phyloP scores from a whole-genome alignment of 2,329 filamentous ascomycete species.

The Alternaria sp. region DNA sequence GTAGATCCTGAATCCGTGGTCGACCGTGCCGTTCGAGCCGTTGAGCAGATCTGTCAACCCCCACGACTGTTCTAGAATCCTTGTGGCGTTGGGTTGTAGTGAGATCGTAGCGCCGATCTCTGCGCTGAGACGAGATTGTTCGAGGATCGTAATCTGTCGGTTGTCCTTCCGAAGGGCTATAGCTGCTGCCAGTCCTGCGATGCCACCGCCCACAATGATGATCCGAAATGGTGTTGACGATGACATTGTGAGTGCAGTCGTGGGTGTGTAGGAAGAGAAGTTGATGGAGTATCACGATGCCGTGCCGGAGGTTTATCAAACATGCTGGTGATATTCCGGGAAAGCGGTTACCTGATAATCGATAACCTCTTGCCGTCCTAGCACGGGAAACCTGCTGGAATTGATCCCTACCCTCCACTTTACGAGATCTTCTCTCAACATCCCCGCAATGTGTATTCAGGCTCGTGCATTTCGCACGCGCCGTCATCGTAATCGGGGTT shows the following conservation, averaged over 20 bases:
- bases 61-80: slow-evolving; percentile 43
- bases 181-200: slow-evolving; percentile 31
- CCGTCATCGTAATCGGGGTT: background rate
- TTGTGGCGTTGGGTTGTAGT: slow-evolving; percentile 52
- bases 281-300: background rate
- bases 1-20: slow-evolving; percentile 48
- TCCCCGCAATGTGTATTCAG: background rate
- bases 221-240: slow-evolving; percentile 35
- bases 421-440: background rate
- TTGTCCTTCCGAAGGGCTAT: slow-evolving; percentile 46
- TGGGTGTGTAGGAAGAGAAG: background rate
- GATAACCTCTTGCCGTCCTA: background rate
- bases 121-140: slow-evolving; percentile 37
- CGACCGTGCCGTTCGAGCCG: slow-evolving; percentile 41
- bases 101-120: slow-evolving; percentile 54
- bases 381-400: background rate
- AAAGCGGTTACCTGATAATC: background rate
- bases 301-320: background rate
- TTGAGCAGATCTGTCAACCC: slow-evolving; percentile 34
- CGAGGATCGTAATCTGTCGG: slow-evolving; percentile 44
- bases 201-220: slow-evolving; percentile 39
- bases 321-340: background rate
- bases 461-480: background rate
- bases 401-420: background rate
- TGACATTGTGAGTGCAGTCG: slow-evolving; percentile 6